A percentile compares a stretch with the other conserved stretches of the same genome.
Evolutionary conservation across 306 rosid species (phyloP).

Genomic region (Prunus dulcis): DNA sequence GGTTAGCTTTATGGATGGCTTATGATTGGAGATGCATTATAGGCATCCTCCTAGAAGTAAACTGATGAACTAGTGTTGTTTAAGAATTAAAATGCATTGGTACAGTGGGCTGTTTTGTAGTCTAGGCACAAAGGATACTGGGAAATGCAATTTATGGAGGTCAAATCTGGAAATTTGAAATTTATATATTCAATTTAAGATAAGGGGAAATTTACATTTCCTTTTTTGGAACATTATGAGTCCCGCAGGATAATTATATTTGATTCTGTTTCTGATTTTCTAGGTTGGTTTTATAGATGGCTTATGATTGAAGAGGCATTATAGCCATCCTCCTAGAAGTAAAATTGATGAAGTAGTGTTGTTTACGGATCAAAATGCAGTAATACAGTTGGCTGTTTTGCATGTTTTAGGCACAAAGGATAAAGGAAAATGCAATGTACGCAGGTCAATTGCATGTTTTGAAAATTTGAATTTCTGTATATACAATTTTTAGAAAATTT

Average conservation of each 20-base stretch:
- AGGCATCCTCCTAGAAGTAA: not conserved
- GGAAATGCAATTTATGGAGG: not conserved
- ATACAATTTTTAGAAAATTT: not conserved
- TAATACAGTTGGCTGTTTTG: not conserved
- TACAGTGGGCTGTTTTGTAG: not conserved
- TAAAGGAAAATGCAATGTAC: not conserved
- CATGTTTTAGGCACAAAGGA: not conserved
- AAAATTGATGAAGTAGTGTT: not conserved
- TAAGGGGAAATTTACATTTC: too few species aligned
- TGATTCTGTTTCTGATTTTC: not conserved
- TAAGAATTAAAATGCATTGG: not conserved
- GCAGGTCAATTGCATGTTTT: not conserved
- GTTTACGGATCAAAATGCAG: not conserved
- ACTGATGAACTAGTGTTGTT: not conserved
- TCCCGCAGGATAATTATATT: not conserved
- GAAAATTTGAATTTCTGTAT: not conserved
- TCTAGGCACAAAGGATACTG: not conserved
- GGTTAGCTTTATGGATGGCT: not conserved
- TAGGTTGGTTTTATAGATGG: not conserved
- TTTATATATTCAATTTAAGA: not conserved
- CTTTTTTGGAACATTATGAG: not conserved
- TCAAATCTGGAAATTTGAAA: not conserved
- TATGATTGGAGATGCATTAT: not conserved
- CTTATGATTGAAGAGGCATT: not conserved
- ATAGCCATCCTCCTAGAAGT: not conserved